Evolutionary conservation across 2,329 filamentous ascomycete genomes (phyloP).

Genomic region (Chaetomiaceae sp.): DNA sequence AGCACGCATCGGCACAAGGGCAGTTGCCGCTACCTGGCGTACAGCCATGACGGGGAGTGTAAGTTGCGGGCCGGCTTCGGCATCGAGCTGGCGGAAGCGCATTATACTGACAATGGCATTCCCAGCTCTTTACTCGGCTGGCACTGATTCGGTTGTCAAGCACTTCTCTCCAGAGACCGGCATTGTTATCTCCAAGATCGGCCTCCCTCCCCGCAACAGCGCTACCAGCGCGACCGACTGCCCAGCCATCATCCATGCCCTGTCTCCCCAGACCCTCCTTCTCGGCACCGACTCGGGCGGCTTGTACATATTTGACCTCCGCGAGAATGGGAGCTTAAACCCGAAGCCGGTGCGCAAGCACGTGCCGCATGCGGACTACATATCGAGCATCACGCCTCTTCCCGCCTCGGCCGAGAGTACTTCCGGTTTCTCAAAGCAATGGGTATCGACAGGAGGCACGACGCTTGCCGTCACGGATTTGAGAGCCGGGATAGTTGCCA

Average conservation of each 20-base stretch:
- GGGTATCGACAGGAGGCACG: slow-evolving; percentile 87
- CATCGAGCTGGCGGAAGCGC: background rate
- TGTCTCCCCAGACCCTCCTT: slow-evolving; percentile 83
- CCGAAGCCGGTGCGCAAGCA: slow-evolving; percentile 72
- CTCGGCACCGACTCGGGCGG: slow-evolving; percentile 87
- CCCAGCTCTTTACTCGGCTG: slow-evolving; percentile 58
- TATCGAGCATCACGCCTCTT: slow-evolving; percentile 81
- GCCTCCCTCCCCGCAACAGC: slow-evolving; percentile 58
- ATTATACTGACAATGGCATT: background rate
- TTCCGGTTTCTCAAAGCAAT: slow-evolving; percentile 88
- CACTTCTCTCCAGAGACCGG: slow-evolving; percentile 53
- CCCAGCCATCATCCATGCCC: slow-evolving; percentile 75
- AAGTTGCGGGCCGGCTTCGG: slow-evolving; percentile 33
- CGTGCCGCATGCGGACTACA: slow-evolving; percentile 86
- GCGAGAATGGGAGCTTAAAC: slow-evolving; percentile 52
- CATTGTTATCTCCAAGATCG: slow-evolving; percentile 75
- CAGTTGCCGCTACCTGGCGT: slow-evolving; percentile 79
- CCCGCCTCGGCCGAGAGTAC: slow-evolving; percentile 77
- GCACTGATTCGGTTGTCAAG: slow-evolving; percentile 53
- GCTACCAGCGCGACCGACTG: slow-evolving; percentile 52
- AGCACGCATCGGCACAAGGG: slow-evolving; percentile 86
- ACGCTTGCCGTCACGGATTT: slow-evolving; percentile 89
- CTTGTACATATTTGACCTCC: slow-evolving; percentile 82
- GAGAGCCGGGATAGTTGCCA: slow-evolving; percentile 76
- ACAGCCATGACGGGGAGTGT: slow-evolving; percentile 71